These are phyloP conservation scores for Baorangia bicolor DNA, from an alignment of 768 basidiomycete genomes.

Conservation along the genomic window DNA sequence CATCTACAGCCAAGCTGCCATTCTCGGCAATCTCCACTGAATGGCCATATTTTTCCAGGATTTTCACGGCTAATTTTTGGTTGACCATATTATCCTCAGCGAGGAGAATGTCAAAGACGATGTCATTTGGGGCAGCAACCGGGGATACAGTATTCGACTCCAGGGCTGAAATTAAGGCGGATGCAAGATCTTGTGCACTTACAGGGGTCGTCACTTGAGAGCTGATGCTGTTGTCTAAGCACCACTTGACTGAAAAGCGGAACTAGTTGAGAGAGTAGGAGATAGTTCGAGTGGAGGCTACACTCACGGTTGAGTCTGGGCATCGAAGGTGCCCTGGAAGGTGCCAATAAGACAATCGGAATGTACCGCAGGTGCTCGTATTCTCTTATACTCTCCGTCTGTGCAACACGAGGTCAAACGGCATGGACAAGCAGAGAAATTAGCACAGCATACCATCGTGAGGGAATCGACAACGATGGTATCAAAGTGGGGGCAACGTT, in stretches of 20 bases:
- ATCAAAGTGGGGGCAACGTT: slow-evolving; percentile 84
- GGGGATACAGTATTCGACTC: slow-evolving; percentile 94
- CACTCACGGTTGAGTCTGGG: slow-evolving; percentile 71
- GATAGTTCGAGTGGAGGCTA: not conserved
- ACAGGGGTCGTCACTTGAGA: slow-evolving; percentile 93
- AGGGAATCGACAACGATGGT: slow-evolving; percentile 94
- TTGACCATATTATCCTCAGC: slow-evolving; percentile 97
- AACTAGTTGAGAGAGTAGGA: slow-evolving; percentile 2
- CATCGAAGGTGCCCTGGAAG: slow-evolving; percentile 75
- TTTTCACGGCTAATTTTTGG: slow-evolving; percentile 94
- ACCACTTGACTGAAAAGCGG: slow-evolving; percentile 78
- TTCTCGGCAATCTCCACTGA: slow-evolving; percentile 97
- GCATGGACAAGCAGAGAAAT: not conserved
- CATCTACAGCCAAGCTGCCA: slow-evolving; percentile 89
- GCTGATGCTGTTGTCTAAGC: slow-evolving; percentile 93
- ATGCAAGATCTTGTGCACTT: slow-evolving; percentile 82
- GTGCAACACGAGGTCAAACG: slow-evolving; percentile 19
- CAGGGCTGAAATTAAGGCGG: slow-evolving; percentile 90
- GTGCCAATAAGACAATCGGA: slow-evolving; percentile 88
- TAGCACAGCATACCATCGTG: slow-evolving; percentile 59
- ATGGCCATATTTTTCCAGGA: slow-evolving; percentile 95
- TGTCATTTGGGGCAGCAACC: slow-evolving; percentile 80
- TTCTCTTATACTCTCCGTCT: slow-evolving; percentile 91
- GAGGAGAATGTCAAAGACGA: slow-evolving; percentile 87
- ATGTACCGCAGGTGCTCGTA: slow-evolving; percentile 95